Percentiles rank a stretch among this genome's conserved stretches.
Conservation (phyloP, 2,329 filamentous ascomycete genomes). For the Penicillium brevicompactum region DNA sequence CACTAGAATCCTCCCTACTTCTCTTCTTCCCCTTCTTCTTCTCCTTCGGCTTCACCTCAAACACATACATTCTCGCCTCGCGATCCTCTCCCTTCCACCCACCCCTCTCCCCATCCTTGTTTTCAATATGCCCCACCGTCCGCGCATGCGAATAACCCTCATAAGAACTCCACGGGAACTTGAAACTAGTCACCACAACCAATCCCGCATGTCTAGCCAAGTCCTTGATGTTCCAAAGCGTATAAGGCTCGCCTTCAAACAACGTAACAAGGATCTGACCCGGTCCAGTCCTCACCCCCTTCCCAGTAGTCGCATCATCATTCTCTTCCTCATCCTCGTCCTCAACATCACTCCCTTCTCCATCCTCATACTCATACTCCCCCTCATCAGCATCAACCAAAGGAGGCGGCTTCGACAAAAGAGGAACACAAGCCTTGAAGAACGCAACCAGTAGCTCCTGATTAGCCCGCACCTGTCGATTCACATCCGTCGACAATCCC, state of each 20-base stretch:
- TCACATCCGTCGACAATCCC: conserved; percentile 88
- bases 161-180: conserved; percentile 51
- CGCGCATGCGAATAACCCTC: conserved; percentile 51
- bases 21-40: conserved; percentile 39
- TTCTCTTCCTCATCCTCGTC: conserved; percentile 16
- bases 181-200: conserved; percentile 50
- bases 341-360: conserved; percentile 20
- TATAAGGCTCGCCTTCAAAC: conserved; percentile 93
- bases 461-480: conserved; percentile 90
- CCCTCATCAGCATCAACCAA: conserved; percentile 24
- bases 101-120: conserved; percentile 40
- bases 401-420: conserved; percentile 37
- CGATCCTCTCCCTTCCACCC: conserved; percentile 53
- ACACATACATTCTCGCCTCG: conserved; percentile 49
- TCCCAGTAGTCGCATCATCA: conserved; percentile 20
- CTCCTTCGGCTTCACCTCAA: conserved; percentile 45
- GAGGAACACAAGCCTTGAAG: conserved; percentile 47
- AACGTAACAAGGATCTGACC: conserved; percentile 75
- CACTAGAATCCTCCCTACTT: conserved; percentile 34
- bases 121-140: conserved; percentile 49
- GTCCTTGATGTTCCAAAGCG: conserved; percentile 91
- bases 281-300: conserved; percentile 30
- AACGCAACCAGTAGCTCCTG: conserved; percentile 61
- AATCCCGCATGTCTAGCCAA: conserved; percentile 70
- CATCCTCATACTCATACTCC: conserved; percentile 26